Evolutionary conservation across 345 rosid species (phyloP).

Genomic region (Lenwebbia sp.): DNA sequence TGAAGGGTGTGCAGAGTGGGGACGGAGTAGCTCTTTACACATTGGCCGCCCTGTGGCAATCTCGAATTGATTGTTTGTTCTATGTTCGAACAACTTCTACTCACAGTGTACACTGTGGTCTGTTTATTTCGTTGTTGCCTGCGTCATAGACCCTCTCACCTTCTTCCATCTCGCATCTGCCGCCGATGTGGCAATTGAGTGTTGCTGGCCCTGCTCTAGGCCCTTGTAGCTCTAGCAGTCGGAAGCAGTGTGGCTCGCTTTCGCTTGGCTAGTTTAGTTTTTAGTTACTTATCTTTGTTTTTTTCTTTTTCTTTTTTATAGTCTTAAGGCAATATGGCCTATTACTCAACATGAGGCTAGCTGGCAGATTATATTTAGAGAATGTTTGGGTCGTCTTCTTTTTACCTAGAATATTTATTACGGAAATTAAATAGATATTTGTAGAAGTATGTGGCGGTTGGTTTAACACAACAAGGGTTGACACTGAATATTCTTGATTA

Average conservation of each 20-base stretch:
- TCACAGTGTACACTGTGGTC: neutral
- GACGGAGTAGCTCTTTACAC: neutral
- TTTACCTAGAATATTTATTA: neutral
- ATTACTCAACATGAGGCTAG: neutral
- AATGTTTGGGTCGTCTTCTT: neutral
- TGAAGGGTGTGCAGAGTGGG: neutral
- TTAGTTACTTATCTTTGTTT: neutral
- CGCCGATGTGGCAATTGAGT: neutral
- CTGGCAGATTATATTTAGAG: neutral
- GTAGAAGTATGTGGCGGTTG: neutral
- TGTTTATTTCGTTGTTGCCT: neutral
- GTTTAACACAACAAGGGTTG: neutral
- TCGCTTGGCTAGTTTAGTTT: neutral
- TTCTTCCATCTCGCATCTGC: neutral
- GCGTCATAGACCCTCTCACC: neutral
- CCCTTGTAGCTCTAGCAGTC: neutral
- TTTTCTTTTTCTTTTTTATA: neutral
- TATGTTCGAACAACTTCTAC: neutral
- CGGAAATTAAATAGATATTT: neutral
- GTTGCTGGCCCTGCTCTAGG: neutral
- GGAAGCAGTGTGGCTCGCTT: neutral
- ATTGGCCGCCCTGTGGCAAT: neutral
- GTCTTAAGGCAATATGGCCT: neutral
- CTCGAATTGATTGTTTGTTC: neutral
- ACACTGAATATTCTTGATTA: neutral